Evolutionary conservation across 164 flowering plant species (phyloP).

Genomic region (Magnolia sinica): DNA sequence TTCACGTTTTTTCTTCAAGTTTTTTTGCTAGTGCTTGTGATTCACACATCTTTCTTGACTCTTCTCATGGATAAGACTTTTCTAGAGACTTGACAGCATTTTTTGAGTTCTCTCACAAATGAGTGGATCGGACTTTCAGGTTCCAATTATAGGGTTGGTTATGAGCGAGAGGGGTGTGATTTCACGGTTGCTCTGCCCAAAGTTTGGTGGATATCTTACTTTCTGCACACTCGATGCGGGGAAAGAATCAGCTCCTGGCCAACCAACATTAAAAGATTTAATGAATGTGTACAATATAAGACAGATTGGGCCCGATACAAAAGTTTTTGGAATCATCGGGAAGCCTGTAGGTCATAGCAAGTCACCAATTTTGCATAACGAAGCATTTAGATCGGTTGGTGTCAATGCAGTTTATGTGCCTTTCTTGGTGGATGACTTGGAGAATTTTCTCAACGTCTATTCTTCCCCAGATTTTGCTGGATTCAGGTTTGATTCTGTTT

Average conservation of each 20-base stretch:
- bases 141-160: constrained; percentile 81
- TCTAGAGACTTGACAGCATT: neutral
- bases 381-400: constrained; percentile 68
- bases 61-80: neutral
- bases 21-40: neutral
- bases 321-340: constrained; percentile 88
- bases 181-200: constrained; percentile 81
- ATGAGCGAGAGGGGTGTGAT: constrained; percentile 92
- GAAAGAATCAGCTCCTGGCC: constrained; percentile 90
- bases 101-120: neutral
- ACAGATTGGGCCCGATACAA: constrained; percentile 65
- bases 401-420: constrained; percentile 83
- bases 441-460: constrained; percentile 64
- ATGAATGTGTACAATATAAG: constrained; percentile 67
- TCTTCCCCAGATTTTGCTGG: constrained; percentile 86
- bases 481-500: constrained; percentile 63
- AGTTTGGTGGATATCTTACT: constrained; percentile 94
- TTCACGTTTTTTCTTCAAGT: neutral
- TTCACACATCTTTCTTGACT: neutral
- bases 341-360: constrained; percentile 96
- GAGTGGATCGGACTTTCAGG: constrained; percentile 43
- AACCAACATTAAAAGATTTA: constrained; percentile 78
- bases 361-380: constrained; percentile 68
- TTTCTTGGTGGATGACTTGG: constrained; percentile 76
- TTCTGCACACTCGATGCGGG: constrained; percentile 79